A percentile compares a stretch with the other conserved stretches of the same genome.
Conservation (phyloP, 1,284 basidiomycete species). For the Ustilago loliicola region DNA sequence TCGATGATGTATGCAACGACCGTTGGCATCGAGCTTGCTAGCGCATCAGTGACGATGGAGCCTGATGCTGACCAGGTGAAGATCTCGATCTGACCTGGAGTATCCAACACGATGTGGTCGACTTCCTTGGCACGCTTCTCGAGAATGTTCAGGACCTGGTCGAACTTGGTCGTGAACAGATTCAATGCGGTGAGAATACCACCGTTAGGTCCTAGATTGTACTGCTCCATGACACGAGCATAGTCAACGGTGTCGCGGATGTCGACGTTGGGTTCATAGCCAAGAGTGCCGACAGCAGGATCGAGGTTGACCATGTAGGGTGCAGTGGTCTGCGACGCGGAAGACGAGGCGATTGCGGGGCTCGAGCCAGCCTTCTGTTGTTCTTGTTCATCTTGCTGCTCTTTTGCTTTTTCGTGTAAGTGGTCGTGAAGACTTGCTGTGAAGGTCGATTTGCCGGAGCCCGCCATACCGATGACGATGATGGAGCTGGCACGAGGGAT, state of each 20-base stretch:
- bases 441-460: constrained; percentile 96
- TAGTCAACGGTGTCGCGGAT: constrained; percentile 98
- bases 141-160: constrained; percentile 91
- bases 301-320: constrained; percentile 98
- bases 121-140: constrained; percentile 90
- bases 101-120: constrained; percentile 92
- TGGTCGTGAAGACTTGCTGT: constrained; percentile 74
- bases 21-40: constrained; percentile 91
- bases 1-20: constrained; percentile 98
- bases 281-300: constrained; percentile 89
- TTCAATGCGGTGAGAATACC: constrained; percentile 97
- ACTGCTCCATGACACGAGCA: constrained; percentile 99
- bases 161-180: constrained; percentile 98
- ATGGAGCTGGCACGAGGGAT: constrained; percentile 66
- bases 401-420: constrained; percentile 41
- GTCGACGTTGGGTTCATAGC: constrained; percentile 96
- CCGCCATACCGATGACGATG: constrained; percentile 82
- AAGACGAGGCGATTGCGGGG: neutral
- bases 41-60: constrained; percentile 97
- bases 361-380: constrained; percentile 12
- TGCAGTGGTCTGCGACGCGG: constrained; percentile 72
- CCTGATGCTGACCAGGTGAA: constrained; percentile 99
- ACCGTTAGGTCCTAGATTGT: constrained; percentile 97
- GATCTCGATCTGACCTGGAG: constrained; percentile 99
- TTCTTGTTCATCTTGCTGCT: constrained; percentile 30